Conservation (phyloP, 2,329 filamentous ascomycete species). For the Fusarium acutatum region DNA sequence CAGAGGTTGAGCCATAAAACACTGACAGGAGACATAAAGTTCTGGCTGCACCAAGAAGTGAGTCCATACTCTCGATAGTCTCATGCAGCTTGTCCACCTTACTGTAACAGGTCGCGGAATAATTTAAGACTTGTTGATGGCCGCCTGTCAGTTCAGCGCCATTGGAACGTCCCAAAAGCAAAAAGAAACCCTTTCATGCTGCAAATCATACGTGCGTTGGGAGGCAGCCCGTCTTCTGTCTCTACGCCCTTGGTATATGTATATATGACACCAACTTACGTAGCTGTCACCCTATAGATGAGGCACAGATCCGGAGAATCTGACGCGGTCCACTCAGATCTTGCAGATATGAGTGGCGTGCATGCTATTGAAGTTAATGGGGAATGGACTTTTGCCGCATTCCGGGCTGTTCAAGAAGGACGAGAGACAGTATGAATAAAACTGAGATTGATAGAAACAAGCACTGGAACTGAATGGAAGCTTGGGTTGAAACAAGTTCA, state of each 20-base stretch:
- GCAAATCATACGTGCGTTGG: background rate
- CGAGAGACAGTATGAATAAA: too few relatives aligned
- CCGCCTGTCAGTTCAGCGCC: background rate
- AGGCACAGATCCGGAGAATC: background rate
- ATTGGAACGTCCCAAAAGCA: background rate
- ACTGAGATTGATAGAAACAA: background rate
- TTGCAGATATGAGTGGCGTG: background rate
- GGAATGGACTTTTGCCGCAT: background rate
- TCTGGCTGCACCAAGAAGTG: background rate
- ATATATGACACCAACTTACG: slow-evolving; percentile 1
- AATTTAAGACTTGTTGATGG: rapidly evolving
- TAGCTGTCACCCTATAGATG: background rate
- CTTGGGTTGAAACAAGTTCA: rapidly evolving
- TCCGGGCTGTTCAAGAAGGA: too few relatives aligned
- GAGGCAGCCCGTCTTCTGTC: background rate
- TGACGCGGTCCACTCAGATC: background rate
- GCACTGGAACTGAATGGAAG: rapidly evolving
- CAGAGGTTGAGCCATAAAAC: rapidly evolving
- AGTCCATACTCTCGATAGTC: background rate
- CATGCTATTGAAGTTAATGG: background rate
- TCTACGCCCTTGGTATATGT: background rate
- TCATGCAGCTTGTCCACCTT: background rate
- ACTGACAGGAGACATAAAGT: background rate
- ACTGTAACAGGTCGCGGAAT: rapidly evolving
- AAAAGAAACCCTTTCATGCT: background rate